Evolutionary conservation across 345 rosid genomes (phyloP).

Genomic region (Eucalyptus brandiana): DNA sequence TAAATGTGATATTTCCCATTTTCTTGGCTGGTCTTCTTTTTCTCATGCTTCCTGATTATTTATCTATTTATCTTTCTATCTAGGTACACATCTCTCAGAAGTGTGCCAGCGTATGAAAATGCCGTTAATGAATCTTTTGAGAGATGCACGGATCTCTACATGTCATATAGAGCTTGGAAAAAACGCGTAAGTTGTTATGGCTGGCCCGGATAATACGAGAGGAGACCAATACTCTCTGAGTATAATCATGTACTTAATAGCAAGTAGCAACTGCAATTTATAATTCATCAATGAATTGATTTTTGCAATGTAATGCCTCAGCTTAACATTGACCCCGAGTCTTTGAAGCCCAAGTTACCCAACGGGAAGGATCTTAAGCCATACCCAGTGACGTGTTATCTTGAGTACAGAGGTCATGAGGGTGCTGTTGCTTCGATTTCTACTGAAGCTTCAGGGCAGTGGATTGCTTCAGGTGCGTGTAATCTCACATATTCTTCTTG

Average conservation of each 20-base stretch:
- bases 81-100: slow-evolving; percentile 71
- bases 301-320: slow-evolving; percentile 13
- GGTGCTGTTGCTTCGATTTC: slow-evolving; percentile 72
- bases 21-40: background rate
- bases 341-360: no score
- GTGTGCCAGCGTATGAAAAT: slow-evolving; percentile 78
- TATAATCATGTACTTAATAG: background rate
- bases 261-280: background rate
- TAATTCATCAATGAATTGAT: background rate
- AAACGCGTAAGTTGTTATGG: slow-evolving; percentile 52
- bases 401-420: slow-evolving; percentile 88
- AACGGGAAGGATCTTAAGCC: no score
- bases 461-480: slow-evolving; percentile 77
- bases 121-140: slow-evolving; percentile 85
- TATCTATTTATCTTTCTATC: slow-evolving; percentile 1
- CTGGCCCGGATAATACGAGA: background rate
- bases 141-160: slow-evolving; percentile 85
- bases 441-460: slow-evolving; percentile 69
- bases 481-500: background rate
- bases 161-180: slow-evolving; percentile 89
- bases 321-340: no score
- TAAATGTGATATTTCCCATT: background rate
- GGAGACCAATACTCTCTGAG: background rate
- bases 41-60: background rate
- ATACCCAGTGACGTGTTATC: no score